These are phyloP conservation scores for Epichloe typhina DNA, from an alignment of 2,329 filamentous ascomycete genomes.

Conservation along the genomic window DNA sequence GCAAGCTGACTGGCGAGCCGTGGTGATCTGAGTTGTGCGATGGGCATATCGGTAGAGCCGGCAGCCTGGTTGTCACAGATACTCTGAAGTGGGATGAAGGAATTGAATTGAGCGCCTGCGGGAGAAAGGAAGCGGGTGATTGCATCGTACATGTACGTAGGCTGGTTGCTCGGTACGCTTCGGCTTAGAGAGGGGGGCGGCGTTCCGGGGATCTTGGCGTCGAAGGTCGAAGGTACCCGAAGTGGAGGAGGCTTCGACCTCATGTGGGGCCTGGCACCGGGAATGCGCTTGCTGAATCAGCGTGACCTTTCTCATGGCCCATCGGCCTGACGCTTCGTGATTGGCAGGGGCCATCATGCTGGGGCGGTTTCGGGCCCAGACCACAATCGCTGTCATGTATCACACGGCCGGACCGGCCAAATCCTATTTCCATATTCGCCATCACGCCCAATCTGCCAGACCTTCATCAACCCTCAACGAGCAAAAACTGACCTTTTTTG, in stretches of 20 bases:
- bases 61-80: background rate
- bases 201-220: slow-evolving; percentile 1
- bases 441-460: slow-evolving; percentile 4
- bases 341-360: slow-evolving; percentile 10
- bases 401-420: slow-evolving; percentile 8
- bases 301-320: slow-evolving; percentile 4
- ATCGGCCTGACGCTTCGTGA: slow-evolving; percentile 4
- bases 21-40: slow-evolving; percentile 21
- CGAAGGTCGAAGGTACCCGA: slow-evolving; percentile 1
- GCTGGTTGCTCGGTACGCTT: slow-evolving; percentile 20
- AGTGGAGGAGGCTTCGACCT: slow-evolving; percentile 2
- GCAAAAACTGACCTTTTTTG: background rate
- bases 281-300: background rate
- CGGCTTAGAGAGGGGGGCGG: slow-evolving; percentile 23
- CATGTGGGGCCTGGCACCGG: background rate
- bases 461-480: background rate
- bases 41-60: slow-evolving; percentile 14
- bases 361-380: background rate
- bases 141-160: background rate
- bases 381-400: background rate
- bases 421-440: slow-evolving; percentile 12
- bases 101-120: background rate
- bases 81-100: background rate
- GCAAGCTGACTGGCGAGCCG: slow-evolving; percentile 22
- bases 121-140: background rate